Evolutionary conservation across 2,329 filamentous ascomycete genomes (phyloP).

Genomic region (Malbranchea cinnamomea): DNA sequence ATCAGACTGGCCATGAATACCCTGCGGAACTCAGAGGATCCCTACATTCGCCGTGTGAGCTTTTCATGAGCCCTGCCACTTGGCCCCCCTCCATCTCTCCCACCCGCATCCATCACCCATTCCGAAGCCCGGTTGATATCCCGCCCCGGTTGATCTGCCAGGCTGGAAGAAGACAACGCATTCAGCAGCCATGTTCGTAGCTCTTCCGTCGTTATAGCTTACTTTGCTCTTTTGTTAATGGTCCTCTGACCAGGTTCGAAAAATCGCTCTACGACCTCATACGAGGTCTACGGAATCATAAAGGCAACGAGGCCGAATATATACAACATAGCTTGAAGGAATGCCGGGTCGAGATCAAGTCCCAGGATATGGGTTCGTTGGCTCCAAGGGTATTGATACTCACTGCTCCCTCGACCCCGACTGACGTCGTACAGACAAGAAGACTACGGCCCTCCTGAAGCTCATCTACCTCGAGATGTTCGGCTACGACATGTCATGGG

Average conservation of each 20-base stretch:
- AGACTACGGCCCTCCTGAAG: slow-evolving; percentile 90
- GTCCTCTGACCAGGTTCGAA: slow-evolving; percentile 86
- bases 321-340: slow-evolving; percentile 87
- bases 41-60: too few relatives aligned
- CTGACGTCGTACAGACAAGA: slow-evolving; percentile 50
- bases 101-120: too few relatives aligned
- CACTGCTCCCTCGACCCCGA: not conserved
- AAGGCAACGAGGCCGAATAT: slow-evolving; percentile 87
- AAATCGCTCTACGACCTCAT: slow-evolving; percentile 99
- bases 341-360: slow-evolving; percentile 83
- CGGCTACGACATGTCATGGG: slow-evolving; percentile 98
- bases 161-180: too few relatives aligned
- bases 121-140: too few relatives aligned
- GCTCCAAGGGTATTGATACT: slow-evolving; percentile 5
- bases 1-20: too few relatives aligned
- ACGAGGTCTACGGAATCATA: slow-evolving; percentile 84
- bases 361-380: slow-evolving; percentile 72
- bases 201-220: too few relatives aligned
- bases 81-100: too few relatives aligned
- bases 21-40: too few relatives aligned
- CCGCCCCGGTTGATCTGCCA: too few relatives aligned
- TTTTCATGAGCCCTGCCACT: too few relatives aligned
- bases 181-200: too few relatives aligned
- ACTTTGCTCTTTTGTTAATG: too few relatives aligned
- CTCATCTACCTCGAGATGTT: slow-evolving; percentile 98